Evolutionary conservation across 345 rosid genomes (phyloP).

Genomic region (Durio zibethinus): DNA sequence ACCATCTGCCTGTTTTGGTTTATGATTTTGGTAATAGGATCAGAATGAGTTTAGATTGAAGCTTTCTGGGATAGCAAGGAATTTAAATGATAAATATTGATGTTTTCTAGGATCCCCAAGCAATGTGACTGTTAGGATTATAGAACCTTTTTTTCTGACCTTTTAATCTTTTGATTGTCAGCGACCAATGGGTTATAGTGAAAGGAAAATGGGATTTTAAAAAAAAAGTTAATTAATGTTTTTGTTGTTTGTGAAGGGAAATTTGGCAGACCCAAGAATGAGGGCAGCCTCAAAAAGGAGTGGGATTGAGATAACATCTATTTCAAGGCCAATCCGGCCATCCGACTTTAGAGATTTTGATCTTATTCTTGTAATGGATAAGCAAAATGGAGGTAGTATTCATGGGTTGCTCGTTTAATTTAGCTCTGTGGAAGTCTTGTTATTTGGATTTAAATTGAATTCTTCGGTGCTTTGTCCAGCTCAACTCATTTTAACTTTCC

Average conservation of each 20-base stretch:
- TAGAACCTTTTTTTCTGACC: no score
- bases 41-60: background rate
- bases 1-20: background rate
- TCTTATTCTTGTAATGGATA: constrained; percentile 92
- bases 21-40: background rate
- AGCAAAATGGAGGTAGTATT: constrained; percentile 56
- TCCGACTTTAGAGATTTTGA: constrained; percentile 87
- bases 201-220: background rate
- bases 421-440: background rate
- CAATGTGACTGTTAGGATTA: background rate
- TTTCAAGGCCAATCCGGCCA: constrained; percentile 79
- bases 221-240: background rate
- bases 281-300: constrained; percentile 77
- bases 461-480: background rate
- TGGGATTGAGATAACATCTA: constrained; percentile 81
- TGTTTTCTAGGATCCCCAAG: background rate
- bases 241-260: constrained; percentile 46
- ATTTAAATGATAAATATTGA: background rate
- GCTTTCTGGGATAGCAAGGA: background rate
- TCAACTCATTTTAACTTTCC: no score
- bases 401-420: constrained; percentile 1
- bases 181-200: background rate
- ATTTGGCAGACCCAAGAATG: constrained; percentile 91
- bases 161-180: background rate
- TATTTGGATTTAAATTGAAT: background rate